Evolutionary conservation across 179 eudicot genomes (phyloP), one percentile per base, ranked within the genome.

Genomic region (Silene coronaria): DNA sequence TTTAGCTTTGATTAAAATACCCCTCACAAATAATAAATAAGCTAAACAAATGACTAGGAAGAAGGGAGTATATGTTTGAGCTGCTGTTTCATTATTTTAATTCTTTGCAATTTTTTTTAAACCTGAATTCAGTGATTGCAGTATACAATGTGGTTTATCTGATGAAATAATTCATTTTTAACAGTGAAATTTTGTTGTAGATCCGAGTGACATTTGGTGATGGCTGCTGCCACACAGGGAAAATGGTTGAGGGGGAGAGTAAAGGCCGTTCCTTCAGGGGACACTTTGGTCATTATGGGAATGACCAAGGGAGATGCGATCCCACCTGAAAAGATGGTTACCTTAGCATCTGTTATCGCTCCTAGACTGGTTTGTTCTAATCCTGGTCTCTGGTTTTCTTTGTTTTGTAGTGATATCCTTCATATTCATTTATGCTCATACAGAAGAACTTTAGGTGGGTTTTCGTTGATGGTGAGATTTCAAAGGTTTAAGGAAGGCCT

Each of bases 211-310:
- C 55, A 45, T 45, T 30, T 11, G 34, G 84, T 62, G 71, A 95
- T 95, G 99, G 91, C 95, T 69, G 80, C 92, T 64, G 81, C 87
- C 55, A 85, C 83, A 80, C 82, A 84, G 42, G 77, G 86, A 57
- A 82, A 79, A 81, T 92, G 97, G 97, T 71, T 95, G 81, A 88
- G 87, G 78, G 99, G 98, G 63, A 87, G 51, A 61, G 99, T 96
- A 10, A 96, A 96, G 87, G 97, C 94, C 68, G 98, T 96, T 79
- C 89, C 91, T 22, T 96, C 99, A 48, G 99, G 99, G 34, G 99
- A 96, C 71, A 75, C 87, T 68, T 82, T 96, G 89, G 87, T 93
- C 80, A 91, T 96, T 26, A 86, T 93, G 90, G 91, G 89, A 17
- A 82, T 76, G 73, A 77, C 77, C 58, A 89, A 89, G 80, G 90